Evolutionary conservation across 1,139 yeast genomes (phyloP), one percentile per base, ranked within the genome.

Genomic region (Hyphopichia khmerensis): DNA sequence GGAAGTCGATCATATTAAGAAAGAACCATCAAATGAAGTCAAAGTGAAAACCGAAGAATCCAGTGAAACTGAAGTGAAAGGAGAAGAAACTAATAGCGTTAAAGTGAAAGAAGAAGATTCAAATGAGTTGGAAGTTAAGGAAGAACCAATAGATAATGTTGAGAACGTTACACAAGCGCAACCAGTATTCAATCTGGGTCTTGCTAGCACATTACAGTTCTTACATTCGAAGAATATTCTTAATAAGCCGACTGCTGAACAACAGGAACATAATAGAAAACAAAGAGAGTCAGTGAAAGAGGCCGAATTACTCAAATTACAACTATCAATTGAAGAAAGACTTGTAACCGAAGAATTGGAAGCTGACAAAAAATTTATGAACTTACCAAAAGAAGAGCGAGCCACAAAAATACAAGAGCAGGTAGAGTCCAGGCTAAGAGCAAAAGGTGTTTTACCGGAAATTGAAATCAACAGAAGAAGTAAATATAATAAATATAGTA

Each of bases 141-240:
- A 29, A 29, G 32, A 29, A 15, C 17, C 32, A 11, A n/a, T n/a
- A n/a, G n/a, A n/a, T n/a, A n/a, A n/a, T n/a, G n/a, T n/a, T n/a
- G n/a, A n/a, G n/a, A n/a, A n/a, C n/a, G n/a, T n/a, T n/a, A n/a
- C n/a, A n/a, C n/a, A n/a, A n/a, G n/a, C n/a, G n/a, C 30, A 14
- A 14, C 16, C 32, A 14, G 10, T n/a, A 13, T 19, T 32, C 6
- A 10, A n/a, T 10, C 23, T 19, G 21, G 84, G 88, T 0, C 56
- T 85, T 33, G 84, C 83, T 3, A 73, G 79, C 3, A 77, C 90
- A 0, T 67, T 87, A 40, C 68, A 68, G 40, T 75, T 80, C 46
- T 65, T 86, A 14, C 70, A 74, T 45, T 64, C 77, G 2, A 70
- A 72, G 27, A 72, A 77, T n/a, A 60, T 70, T 5, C 48, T 76